Evolutionary conservation across 1,139 yeast species (phyloP).

Genomic region (Geotrichum candidum): DNA sequence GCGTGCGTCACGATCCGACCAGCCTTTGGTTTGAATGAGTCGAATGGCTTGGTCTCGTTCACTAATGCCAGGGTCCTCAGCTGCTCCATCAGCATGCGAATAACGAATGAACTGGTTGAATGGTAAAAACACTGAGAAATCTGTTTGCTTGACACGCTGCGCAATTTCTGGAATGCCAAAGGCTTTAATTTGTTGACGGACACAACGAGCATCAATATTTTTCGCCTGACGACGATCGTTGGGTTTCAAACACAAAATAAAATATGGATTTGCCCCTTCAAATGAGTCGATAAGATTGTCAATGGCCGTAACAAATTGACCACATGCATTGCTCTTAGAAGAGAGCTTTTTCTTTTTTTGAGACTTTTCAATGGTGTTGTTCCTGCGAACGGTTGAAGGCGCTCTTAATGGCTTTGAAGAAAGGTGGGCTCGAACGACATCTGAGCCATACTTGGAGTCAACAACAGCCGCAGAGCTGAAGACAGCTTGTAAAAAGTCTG

Average conservation of each 20-base stretch:
- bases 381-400: conserved; percentile 32
- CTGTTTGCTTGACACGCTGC: conserved; percentile 35
- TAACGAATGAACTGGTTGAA: conserved; percentile 36
- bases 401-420: conserved; percentile 39
- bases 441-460: conserved; percentile 32
- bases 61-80: conserved; percentile 21
- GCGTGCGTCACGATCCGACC: conserved; percentile 39
- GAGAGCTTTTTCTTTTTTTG: conserved; percentile 20
- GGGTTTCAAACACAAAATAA: conserved; percentile 40
- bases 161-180: conserved; percentile 41
- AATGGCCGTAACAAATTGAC: conserved; percentile 35
- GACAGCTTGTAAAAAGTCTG: conserved; percentile 35
- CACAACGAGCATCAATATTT: conserved; percentile 40
- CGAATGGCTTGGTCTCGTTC: conserved; percentile 36
- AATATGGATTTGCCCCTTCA: conserved; percentile 38
- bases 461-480: conserved; percentile 38
- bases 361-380: conserved; percentile 16
- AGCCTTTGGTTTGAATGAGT: conserved; percentile 30
- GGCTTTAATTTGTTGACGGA: conserved; percentile 40
- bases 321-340: conserved; percentile 31
- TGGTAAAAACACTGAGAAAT: conserved; percentile 38
- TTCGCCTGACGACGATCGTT: conserved; percentile 37
- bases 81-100: conserved; percentile 25
- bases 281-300: conserved; percentile 37
- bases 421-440: conserved; percentile 37